Evolutionary conservation across 75 land plant species (phyloP).

Genomic region (Cupressus sempervirens): DNA sequence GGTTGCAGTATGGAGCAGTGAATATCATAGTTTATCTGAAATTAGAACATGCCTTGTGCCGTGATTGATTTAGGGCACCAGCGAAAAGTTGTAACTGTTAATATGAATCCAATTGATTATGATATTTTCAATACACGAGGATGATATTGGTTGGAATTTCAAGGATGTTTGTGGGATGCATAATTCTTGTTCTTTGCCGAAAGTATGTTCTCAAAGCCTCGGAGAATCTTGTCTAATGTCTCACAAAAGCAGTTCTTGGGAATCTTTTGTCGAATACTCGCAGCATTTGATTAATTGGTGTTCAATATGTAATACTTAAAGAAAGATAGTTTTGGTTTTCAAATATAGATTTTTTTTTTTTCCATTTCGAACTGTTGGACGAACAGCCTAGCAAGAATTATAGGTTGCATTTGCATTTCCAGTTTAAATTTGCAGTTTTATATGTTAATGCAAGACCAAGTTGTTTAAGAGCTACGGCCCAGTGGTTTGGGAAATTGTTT

Average conservation of each 20-base stretch:
- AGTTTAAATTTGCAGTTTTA: neutral
- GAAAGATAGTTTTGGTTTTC: neutral
- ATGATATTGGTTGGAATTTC: neutral
- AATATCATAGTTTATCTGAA: neutral
- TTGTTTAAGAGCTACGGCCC: neutral
- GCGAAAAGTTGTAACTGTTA: neutral
- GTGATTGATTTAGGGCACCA: neutral
- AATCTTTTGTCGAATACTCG: neutral
- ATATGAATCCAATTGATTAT: neutral
- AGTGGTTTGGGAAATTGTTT: neutral
- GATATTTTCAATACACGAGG: neutral
- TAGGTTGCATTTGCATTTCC: neutral
- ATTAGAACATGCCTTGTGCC: neutral
- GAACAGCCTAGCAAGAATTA: neutral
- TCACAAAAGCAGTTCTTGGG: neutral
- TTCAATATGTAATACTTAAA: neutral
- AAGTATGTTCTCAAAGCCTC: neutral
- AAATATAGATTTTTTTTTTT: neutral
- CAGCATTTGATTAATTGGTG: neutral
- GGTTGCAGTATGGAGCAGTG: too few relatives aligned
- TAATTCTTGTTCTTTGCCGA: neutral
- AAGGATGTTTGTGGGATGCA: neutral
- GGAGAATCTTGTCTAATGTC: neutral
- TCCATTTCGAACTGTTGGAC: neutral
- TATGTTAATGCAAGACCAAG: neutral